These are phyloP conservation scores for Blastomyces emzantsi DNA, from an alignment of 2,329 filamentous ascomycete genomes.

Conservation along the genomic window DNA sequence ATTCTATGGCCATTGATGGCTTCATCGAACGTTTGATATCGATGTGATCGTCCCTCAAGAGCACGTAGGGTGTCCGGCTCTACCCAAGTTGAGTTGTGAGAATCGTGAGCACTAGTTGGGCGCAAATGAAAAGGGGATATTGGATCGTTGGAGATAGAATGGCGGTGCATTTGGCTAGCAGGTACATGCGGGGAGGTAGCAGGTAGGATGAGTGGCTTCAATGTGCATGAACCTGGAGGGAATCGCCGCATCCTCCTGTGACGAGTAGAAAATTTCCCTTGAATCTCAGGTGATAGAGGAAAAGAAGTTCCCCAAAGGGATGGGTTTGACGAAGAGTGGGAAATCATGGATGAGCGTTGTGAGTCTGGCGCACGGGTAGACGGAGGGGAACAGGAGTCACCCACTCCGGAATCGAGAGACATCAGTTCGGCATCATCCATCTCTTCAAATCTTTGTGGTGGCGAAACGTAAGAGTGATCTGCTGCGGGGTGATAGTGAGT, in stretches of 20 bases:
- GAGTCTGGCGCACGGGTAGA: constrained; percentile 16
- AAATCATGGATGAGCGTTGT: constrained; percentile 22
- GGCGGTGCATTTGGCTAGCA: not conserved
- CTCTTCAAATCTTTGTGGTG: constrained; percentile 7
- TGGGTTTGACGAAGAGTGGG: constrained; percentile 19
- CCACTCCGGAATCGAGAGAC: constrained; percentile 20
- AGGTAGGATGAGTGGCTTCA: constrained; percentile 29
- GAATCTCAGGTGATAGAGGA: constrained; percentile 19
- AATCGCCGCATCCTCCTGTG: constrained; percentile 28
- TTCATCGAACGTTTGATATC: constrained; percentile 22
- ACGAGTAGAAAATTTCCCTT: constrained; percentile 18
- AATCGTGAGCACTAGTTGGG: constrained; percentile 2
- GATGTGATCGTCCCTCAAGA: constrained; percentile 23
- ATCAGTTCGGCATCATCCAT: constrained; percentile 13
- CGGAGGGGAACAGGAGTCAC: constrained; percentile 17
- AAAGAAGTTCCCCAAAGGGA: constrained; percentile 20
- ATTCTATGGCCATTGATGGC: constrained; percentile 14
- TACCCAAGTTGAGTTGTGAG: constrained; percentile 22
- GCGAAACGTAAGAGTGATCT: constrained; percentile 11
- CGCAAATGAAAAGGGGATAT: constrained; percentile 9
- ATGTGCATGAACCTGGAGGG: constrained; percentile 27
- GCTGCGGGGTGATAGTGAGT: not conserved
- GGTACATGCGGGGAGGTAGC: constrained; percentile 10
- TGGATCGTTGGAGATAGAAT: not conserved
- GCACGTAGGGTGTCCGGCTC: constrained; percentile 29